phyloP scores from a whole-genome alignment of 768 basidiomycete species.

The Multifurca ochricompacta region DNA sequence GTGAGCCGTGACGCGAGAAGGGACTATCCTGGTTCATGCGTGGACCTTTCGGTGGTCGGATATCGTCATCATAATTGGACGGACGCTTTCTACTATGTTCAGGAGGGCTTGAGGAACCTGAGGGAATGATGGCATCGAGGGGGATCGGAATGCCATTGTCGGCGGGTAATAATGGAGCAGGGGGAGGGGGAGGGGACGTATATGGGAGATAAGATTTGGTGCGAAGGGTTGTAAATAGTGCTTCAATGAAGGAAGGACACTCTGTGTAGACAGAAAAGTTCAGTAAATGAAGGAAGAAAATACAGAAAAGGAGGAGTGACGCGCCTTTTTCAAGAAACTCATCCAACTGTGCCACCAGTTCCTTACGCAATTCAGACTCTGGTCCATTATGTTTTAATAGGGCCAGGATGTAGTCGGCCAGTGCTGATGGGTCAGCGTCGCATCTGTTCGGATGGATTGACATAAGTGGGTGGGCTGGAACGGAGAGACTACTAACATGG shows the following conservation, averaged over 20 bases:
- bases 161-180: conserved; percentile 30
- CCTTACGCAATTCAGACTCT: conserved; percentile 74
- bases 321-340: conserved; percentile 91
- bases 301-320: conserved; percentile 21
- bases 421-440: conserved; percentile 90
- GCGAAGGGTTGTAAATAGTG: conserved; percentile 76
- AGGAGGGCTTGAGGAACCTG: conserved; percentile 35
- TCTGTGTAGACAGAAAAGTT: conserved; percentile 33
- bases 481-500: conserved; percentile 49
- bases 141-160: conserved; percentile 78
- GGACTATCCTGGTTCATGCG: conserved; percentile 57
- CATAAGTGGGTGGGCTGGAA: conserved; percentile 8
- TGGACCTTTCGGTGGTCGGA: conserved; percentile 62
- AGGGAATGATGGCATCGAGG: conserved; percentile 52
- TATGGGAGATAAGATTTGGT: conserved; percentile 84
- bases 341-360: conserved; percentile 67
- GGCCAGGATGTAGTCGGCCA: conserved; percentile 92
- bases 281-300: conserved; percentile 12
- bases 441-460: conserved; percentile 45
- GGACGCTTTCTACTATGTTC: conserved; percentile 60
- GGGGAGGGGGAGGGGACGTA: conserved; percentile 32
- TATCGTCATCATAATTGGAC: conserved; percentile 51
- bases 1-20: conserved; percentile 55
- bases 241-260: conserved; percentile 70
- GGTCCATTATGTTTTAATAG: conserved; percentile 84